These are phyloP conservation scores for Taiozyma onychis DNA, from an alignment of 1,139 yeast species.

Conservation along the genomic window DNA sequence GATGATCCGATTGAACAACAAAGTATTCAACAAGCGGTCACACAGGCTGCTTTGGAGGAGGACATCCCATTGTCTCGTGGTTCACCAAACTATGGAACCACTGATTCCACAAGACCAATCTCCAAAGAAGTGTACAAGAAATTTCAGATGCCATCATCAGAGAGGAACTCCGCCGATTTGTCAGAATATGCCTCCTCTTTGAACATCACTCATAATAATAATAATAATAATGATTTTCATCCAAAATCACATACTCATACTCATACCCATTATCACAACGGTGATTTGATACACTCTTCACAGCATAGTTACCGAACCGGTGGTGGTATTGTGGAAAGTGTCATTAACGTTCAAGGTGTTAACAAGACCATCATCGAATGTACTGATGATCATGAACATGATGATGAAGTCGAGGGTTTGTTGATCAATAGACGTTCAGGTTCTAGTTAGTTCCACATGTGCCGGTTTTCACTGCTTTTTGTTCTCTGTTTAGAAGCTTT, in stretches of 20 bases:
- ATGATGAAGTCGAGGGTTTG: not conserved
- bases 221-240: not conserved
- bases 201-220: not conserved
- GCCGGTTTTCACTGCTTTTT: not conserved
- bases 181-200: slow-evolving; percentile 10
- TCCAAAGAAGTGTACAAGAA: slow-evolving; percentile 9
- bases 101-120: slow-evolving; percentile 1
- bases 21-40: slow-evolving; percentile 7
- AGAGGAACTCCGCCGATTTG: slow-evolving; percentile 14
- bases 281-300: not conserved
- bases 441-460: not conserved
- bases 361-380: slow-evolving; percentile 78
- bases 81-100: slow-evolving; percentile 20
- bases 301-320: slow-evolving; percentile 37
- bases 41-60: slow-evolving; percentile 2
- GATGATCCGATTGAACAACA: slow-evolving; percentile 13
- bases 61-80: slow-evolving; percentile 9
- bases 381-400: slow-evolving; percentile 24
- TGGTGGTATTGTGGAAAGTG: slow-evolving; percentile 80
- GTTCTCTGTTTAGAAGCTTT: not conserved
- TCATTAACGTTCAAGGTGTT: slow-evolving; percentile 81
- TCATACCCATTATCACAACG: not conserved
- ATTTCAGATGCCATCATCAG: slow-evolving; percentile 6
- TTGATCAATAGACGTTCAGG: not conserved
- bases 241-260: not conserved